Evolutionary conservation across 164 flowering plant species (phyloP), one percentile per base, ranked within the genome.

Genomic region (Tinospora cordifolia): DNA sequence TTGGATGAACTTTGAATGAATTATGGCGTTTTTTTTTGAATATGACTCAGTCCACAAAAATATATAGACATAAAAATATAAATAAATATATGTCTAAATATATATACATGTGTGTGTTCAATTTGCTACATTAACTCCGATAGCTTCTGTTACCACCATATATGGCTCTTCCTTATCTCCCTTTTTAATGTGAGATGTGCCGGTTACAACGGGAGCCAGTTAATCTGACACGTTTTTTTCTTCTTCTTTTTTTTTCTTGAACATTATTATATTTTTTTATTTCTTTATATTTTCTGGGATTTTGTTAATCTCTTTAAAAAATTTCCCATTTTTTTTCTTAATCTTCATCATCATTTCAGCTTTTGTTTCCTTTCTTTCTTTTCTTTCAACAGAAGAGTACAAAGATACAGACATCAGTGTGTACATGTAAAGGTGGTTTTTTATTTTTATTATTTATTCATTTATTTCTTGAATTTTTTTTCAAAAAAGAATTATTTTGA

Each of bases 171-270:
- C 7, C 8, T 54, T 2, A 19, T 54, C 9, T 3, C 21, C 34
- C 25, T 26, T 36, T 12, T 26, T 36, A 27, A 21, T 65, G 66
- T 6, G 65, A 63, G 46, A 63, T 65, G 70, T 69, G 76, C 75
- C 76, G 70, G 75, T 72, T 67, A 72, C 39, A 66, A 65, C 71
- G 74, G 71, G 60, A 77, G 77, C 72, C 78, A 67, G 77, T 77
- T 76, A 72, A 46, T 63, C 17, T 3, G 72, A 58, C 82, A 77
- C 78, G 71, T 75, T 80, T 66, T 65, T 22, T 62, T 65, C 0
- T 12, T 40, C 1, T 64, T 38, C 8, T 46, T 13, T n/a, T n/a
- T n/a, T n/a, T n/a, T n/a, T n/a, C n/a, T n/a, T n/a, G n/a, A n/a
- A n/a, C n/a, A n/a, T n/a, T n/a, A n/a, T n/a, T 11, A 19, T 57